Evolutionary conservation across 495 filamentous ascomycete genomes (phyloP), one percentile per base, ranked within the genome.

Genomic region (Neurospora sp.): DNA sequence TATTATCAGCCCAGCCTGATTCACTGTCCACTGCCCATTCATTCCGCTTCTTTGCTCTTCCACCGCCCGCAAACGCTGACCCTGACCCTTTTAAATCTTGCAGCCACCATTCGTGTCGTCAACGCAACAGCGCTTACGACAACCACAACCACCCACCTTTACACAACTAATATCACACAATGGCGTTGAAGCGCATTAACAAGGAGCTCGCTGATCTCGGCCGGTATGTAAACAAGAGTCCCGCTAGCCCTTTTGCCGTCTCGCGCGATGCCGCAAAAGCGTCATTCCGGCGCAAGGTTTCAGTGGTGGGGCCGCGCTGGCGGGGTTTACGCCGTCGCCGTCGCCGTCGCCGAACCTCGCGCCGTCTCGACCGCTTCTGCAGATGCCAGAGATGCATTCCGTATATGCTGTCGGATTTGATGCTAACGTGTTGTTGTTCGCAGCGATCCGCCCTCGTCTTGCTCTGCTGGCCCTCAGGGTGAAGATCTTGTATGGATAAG

Each of bases 171-270:
- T 76, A 54, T 69, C 41, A 79, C 83, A 84, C 79, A 78, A 99
- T 99, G 96, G 96, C 96, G 86, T 91, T 99, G 82, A 99, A 99
- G 93, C 90, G 96, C 84, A 99, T 99, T 87, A 98, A 97, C 90
- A 99, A 98, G 91, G 96, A 99, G 89, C 92, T 99, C 86, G 93
- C 94, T 86, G 96, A 99, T 82, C 91, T 99, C 81, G 96, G 96
- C 87, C 94, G 96, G 95, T 99, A 97, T 72, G 86, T 89, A 79
- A n/a, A 27, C 11, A 71, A 66, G 4, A 62, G 3, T 37, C 73
- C 39, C 37, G 16, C 44, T 48, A 18, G 44, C 70, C 71, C 71
- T 35, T 74, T 75, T 76, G 73, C 62, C 44, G 20, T 14, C 70
- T 75, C 71, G 69, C 42, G 27, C 46, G 41, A 27, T 42, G 39